Evolutionary conservation across 345 rosid species (phyloP).

Genomic region (Viola odorata): DNA sequence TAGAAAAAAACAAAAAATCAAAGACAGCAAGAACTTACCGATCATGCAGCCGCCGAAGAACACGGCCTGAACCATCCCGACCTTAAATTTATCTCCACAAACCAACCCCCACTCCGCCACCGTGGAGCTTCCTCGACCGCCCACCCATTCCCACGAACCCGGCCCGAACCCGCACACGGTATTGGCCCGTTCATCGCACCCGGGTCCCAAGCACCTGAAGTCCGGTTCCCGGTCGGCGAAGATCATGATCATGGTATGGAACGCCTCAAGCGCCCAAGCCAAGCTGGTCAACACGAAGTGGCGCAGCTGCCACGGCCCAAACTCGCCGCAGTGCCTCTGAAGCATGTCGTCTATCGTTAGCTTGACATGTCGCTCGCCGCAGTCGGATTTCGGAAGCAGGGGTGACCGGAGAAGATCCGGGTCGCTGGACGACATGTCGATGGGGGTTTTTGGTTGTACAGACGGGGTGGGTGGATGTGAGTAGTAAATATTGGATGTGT

Average conservation of each 20-base stretch:
- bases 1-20: background rate
- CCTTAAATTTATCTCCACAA: slow-evolving; percentile 70
- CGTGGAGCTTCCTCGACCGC: slow-evolving; percentile 61
- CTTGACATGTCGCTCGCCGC: slow-evolving; percentile 17
- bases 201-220: slow-evolving; percentile 38
- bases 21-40: slow-evolving; percentile 37
- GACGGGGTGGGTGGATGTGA: no score
- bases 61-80: slow-evolving; percentile 79
- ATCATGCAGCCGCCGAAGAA: slow-evolving; percentile 92
- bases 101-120: slow-evolving; percentile 81
- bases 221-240: slow-evolving; percentile 78
- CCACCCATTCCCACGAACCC: slow-evolving; percentile 74
- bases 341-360: slow-evolving; percentile 75
- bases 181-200: slow-evolving; percentile 33
- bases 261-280: slow-evolving; percentile 91
- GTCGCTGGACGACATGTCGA: background rate
- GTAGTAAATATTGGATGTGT: no score
- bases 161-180: slow-evolving; percentile 44
- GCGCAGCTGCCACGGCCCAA: slow-evolving; percentile 78
- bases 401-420: slow-evolving; percentile 27
- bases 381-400: slow-evolving; percentile 16
- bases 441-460: no score
- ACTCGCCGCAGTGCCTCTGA: slow-evolving; percentile 72
- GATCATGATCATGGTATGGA: slow-evolving; percentile 94
- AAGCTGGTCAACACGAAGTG: slow-evolving; percentile 78